A percentile compares a stretch with the other conserved stretches of the same genome.
phyloP scores from a whole-genome alignment of 2,329 filamentous ascomycete genomes.

The Nannizzia gypsea region DNA sequence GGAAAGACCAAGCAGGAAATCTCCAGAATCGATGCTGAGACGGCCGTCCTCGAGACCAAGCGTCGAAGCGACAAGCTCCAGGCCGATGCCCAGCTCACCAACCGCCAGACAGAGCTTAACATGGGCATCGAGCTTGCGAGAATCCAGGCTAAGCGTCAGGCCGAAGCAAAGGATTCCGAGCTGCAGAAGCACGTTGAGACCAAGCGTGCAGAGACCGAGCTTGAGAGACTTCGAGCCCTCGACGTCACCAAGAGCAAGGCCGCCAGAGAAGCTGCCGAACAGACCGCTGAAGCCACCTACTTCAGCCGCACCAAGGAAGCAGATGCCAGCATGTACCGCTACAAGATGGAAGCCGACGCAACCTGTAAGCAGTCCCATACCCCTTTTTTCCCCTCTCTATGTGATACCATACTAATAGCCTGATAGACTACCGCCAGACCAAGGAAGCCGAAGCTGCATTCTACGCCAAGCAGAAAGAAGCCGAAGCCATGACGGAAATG shows the following conservation, averaged over 20 bases:
- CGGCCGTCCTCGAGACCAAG: slow-evolving; percentile 72
- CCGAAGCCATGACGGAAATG: slow-evolving; percentile 65
- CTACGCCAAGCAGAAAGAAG: slow-evolving; percentile 56
- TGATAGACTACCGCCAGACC: slow-evolving; percentile 20
- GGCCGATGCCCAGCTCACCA: slow-evolving; percentile 65
- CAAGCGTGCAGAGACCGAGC: slow-evolving; percentile 65
- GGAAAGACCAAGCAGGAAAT: slow-evolving; percentile 76
- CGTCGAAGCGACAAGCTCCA: slow-evolving; percentile 68
- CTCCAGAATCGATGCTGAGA: slow-evolving; percentile 77
- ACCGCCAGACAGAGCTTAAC: slow-evolving; percentile 58
- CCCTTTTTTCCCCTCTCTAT: slow-evolving; percentile 4
- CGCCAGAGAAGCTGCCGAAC: slow-evolving; percentile 33
- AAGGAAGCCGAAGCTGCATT: slow-evolving; percentile 42
- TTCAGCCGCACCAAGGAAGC: slow-evolving; percentile 42
- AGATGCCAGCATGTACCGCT: slow-evolving; percentile 37
- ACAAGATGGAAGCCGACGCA: slow-evolving; percentile 32
- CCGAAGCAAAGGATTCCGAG: slow-evolving; percentile 67
- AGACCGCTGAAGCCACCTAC: slow-evolving; percentile 39
- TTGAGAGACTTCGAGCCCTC: slow-evolving; percentile 64
- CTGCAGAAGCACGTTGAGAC: slow-evolving; percentile 66
- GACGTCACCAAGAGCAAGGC: slow-evolving; percentile 64
- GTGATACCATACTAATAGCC: background rate
- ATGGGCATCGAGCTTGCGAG: slow-evolving; percentile 64
- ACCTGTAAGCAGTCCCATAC: slow-evolving; percentile 18
- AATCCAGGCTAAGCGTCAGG: slow-evolving; percentile 59